These are phyloP conservation scores for Astrothelium subdiscretum DNA, from an alignment of 495 filamentous ascomycete species.

Conservation along the genomic window DNA sequence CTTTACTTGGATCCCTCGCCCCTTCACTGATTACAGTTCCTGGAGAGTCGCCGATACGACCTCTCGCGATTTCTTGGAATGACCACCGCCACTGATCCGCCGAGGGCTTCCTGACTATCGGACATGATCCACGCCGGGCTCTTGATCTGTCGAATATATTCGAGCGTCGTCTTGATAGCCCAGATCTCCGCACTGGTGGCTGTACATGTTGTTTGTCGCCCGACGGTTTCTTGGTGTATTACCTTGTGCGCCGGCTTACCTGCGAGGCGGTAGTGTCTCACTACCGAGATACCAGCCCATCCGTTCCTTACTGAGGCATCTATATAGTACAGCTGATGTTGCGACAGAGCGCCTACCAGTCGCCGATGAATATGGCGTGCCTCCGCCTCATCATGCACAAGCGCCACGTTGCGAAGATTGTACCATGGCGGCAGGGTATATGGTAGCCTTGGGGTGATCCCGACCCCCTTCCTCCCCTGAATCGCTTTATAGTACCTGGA, in stretches of 20 bases:
- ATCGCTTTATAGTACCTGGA: background rate
- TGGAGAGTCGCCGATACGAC: background rate
- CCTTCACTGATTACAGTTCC: background rate
- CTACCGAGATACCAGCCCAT: background rate
- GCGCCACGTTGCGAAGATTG: background rate
- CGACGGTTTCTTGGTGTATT: background rate
- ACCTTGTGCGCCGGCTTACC: background rate
- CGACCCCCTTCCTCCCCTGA: background rate
- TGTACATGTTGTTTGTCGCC: background rate
- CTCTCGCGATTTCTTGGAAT: background rate
- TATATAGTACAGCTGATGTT: background rate
- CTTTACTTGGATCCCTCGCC: background rate
- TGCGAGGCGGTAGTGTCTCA: background rate
- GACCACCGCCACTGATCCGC: background rate
- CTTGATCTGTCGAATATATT: background rate
- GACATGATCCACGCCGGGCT: background rate
- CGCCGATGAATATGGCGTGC: background rate
- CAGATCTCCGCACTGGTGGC: background rate
- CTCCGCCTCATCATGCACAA: background rate
- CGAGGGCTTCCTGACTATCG: background rate
- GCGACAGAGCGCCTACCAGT: background rate
- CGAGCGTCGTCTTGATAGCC: background rate
- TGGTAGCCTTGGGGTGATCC: background rate
- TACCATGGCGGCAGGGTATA: background rate
- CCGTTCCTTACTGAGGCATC: background rate